These are phyloP conservation scores for Beverwykella pulmonaria DNA, from an alignment of 495 filamentous ascomycete genomes.

Conservation along the genomic window DNA sequence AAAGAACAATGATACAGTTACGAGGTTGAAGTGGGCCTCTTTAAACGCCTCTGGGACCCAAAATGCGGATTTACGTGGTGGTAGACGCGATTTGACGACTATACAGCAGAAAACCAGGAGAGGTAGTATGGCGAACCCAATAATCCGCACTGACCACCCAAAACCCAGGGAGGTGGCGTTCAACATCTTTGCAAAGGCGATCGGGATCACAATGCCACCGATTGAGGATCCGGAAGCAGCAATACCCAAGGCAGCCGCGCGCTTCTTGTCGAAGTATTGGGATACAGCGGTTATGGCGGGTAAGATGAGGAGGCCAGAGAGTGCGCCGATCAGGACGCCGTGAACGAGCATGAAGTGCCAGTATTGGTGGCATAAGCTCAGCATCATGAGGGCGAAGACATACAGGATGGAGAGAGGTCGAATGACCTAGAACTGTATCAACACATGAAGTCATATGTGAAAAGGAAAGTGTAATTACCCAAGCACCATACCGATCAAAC, in stretches of 20 bases:
- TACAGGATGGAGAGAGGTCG: constrained; percentile 35
- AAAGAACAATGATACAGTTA: constrained; percentile 49
- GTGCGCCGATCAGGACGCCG: constrained; percentile 57
- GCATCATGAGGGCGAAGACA: constrained; percentile 59
- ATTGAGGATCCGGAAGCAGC: constrained; percentile 56
- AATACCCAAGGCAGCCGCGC: constrained; percentile 59
- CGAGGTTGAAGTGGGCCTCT: constrained; percentile 42
- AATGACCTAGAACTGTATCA: constrained; percentile 47
- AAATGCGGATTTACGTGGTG: constrained; percentile 37
- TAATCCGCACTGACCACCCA: constrained; percentile 62
- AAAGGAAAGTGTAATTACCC: constrained; percentile 38
- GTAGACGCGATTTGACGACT: constrained; percentile 34
- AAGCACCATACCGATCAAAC: constrained; percentile 56
- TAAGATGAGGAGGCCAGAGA: constrained; percentile 54
- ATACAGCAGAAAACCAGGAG: constrained; percentile 47
- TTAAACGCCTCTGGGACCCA: constrained; percentile 25
- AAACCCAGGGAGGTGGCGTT: constrained; percentile 51
- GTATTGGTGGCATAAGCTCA: constrained; percentile 58
- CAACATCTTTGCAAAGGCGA: constrained; percentile 39
- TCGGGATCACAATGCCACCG: constrained; percentile 44
- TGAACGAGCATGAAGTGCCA: constrained; percentile 66
- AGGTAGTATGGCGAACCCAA: constrained; percentile 60
- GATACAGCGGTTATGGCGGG: constrained; percentile 57
- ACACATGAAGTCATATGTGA: constrained; percentile 59
- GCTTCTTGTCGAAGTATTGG: constrained; percentile 58